Percentiles rank a stretch among this genome's conserved stretches.
Evolutionary conservation across 768 basidiomycete genomes (phyloP).

Genomic region (button mushroom (Agaricus bisporus)): DNA sequence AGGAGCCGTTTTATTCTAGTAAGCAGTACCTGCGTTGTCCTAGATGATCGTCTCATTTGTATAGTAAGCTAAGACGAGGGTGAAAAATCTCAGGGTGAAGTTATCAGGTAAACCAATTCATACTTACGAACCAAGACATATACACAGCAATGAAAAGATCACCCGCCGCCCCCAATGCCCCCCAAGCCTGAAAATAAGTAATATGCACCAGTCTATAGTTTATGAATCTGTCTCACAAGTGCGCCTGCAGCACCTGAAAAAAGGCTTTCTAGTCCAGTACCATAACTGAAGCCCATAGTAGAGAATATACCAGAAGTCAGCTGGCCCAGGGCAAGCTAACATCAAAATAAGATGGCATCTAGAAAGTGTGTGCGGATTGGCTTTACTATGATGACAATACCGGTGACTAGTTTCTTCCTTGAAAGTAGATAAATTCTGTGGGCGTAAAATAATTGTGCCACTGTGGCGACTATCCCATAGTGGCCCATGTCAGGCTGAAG

Average conservation of each 20-base stretch:
- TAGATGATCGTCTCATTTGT: not conserved
- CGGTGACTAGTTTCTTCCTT: not conserved
- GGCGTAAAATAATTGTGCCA: too few species aligned
- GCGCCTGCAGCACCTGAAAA: not conserved
- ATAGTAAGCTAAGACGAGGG: not conserved
- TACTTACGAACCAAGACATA: conserved; percentile 3
- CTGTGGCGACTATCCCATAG: not conserved
- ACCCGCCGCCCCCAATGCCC: not conserved
- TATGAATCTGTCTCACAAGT: not conserved
- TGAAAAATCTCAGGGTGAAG: not conserved
- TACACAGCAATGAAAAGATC: conserved; percentile 2
- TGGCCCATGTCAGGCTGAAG: not conserved
- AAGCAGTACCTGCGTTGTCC: not conserved
- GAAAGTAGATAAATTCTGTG: not conserved
- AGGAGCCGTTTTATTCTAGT: conserved; percentile 2
- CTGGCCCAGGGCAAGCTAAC: not conserved
- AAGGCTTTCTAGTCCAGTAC: not conserved
- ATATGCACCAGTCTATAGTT: too few species aligned
- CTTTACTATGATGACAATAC: not conserved
- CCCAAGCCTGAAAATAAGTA: conserved; percentile 1
- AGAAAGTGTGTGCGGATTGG: not conserved
- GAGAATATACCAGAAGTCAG: not conserved
- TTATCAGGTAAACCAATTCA: not conserved
- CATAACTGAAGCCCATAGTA: not conserved
- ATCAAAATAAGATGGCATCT: not conserved